Base-by-base conservation (phyloP, 495 filamentous ascomycete genomes). In the Lophium mytilinum region DNA sequence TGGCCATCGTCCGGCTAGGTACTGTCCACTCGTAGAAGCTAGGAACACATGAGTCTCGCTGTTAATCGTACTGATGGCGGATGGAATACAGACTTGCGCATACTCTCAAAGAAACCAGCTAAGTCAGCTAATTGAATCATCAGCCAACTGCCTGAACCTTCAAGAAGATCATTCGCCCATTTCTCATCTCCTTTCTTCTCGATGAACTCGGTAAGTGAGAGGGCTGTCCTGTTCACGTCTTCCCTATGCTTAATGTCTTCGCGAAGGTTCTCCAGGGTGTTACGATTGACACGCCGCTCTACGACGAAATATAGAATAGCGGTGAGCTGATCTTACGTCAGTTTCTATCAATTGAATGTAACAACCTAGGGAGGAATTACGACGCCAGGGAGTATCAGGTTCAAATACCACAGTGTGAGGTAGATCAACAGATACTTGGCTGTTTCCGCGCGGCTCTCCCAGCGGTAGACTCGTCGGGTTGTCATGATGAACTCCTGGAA, bases 1-100 rank as follows among this genome's bases (percentile, higher is more conserved):
- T 66, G n/a, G 58, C 52, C 1, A 66, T 50, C 1, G 76, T 77
- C 4, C 67, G 66, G 14, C 39, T 51, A 1, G 75, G 74, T 30
- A 50, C 50, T 21, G 65, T 66, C 72, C 75, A 79, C 51, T 73
- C 66, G 48, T 76, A 74, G 56, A 78, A 78, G 53, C 73, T 77
- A 30, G 24, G 37, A 36, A 49, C 4, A 42, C 12, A 36, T 55
- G 48, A 53, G 47, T 47, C 7, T 42, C 34, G 4, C 7, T 15
- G 14, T 1, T 14, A 9, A 17, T 30, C 24, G 24, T 30, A 30
- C 6, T 6, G 19, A 18, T 52, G 9, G 30, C 24, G 45, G 17
- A 33, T 41, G 19, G 7, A 37, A 35, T 17, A 51, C 61, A 33
- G 33, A 72, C 69, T 76, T 76, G 34, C 57, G 55, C 14, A 72